A percentile compares a stretch with the other conserved stretches of the same genome.
Evolutionary conservation across 2,329 filamentous ascomycete genomes (phyloP).

Genomic region (Calonectria multiphialidica): DNA sequence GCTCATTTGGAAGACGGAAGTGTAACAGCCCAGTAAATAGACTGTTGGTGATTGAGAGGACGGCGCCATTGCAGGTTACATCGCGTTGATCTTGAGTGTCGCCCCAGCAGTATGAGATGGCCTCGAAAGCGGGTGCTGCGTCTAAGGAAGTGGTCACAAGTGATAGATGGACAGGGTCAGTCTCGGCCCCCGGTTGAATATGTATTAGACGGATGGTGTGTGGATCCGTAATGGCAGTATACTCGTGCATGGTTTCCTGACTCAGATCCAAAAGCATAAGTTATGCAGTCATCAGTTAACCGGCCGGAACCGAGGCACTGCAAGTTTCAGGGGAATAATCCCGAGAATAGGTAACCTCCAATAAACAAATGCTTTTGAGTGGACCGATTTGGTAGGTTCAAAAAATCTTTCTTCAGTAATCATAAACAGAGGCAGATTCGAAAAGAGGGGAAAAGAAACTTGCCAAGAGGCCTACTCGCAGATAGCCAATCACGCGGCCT

Average conservation of each 20-base stretch:
- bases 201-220: not conserved
- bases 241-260: not conserved
- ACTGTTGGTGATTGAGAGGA: slow-evolving; percentile 3
- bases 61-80: not conserved
- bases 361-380: no score
- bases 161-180: not conserved
- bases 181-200: not conserved
- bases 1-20: not conserved
- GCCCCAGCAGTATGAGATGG: slow-evolving; percentile 25
- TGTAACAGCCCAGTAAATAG: slow-evolving; percentile 12
- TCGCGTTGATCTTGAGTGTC: not conserved
- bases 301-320: no score
- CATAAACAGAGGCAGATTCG: no score
- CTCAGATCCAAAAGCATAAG: no score
- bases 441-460: no score
- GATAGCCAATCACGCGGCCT: no score
- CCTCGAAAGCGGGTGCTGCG: slow-evolving; percentile 1
- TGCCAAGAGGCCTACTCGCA: no score
- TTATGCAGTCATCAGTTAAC: no score
- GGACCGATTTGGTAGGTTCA: no score
- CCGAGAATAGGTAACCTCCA: no score
- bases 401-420: no score
- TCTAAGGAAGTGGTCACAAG: not conserved
- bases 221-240: not conserved
- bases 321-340: no score